These are phyloP conservation scores for Curvularia spicifera DNA, from an alignment of 2,329 filamentous ascomycete genomes.

Conservation along the genomic window DNA sequence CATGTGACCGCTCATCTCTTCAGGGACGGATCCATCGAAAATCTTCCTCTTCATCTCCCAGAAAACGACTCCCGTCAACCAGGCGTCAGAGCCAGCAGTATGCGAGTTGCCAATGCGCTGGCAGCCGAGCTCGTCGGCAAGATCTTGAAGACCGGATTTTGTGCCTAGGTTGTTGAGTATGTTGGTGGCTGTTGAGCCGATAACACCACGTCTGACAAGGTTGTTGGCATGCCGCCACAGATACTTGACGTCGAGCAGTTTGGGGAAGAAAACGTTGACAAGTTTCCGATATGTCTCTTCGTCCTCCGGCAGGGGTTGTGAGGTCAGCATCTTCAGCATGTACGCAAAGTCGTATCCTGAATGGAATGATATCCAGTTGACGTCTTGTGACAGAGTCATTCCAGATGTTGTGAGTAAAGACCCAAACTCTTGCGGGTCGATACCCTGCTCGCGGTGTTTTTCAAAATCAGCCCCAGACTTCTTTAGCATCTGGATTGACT, in stretches of 20 bases:
- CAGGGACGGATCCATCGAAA: conserved; percentile 80
- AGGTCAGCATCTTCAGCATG: conserved; percentile 89
- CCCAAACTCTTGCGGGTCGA: conserved; percentile 88
- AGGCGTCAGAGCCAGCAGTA: conserved; percentile 90
- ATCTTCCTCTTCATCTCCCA: conserved; percentile 91
- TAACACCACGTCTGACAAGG: conserved; percentile 61
- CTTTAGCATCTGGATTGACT: conserved; percentile 88
- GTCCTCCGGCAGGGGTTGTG: conserved; percentile 81
- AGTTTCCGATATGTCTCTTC: conserved; percentile 88
- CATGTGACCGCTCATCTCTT: conserved; percentile 85
- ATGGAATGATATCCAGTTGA: conserved; percentile 97
- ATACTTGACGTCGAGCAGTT: conserved; percentile 95
- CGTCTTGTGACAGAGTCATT: conserved; percentile 82
- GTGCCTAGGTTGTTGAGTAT: conserved; percentile 85
- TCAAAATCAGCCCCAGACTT: conserved; percentile 93
- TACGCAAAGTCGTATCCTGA: conserved; percentile 99
- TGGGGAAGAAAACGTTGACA: conserved; percentile 91
- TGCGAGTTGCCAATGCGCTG: conserved; percentile 87
- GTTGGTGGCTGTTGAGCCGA: conserved; percentile 62
- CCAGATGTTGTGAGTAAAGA: conserved; percentile 90
- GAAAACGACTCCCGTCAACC: conserved; percentile 92
- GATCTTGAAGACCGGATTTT: conserved; percentile 90
- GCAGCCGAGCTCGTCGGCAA: conserved; percentile 90
- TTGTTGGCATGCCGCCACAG: conserved; percentile 86
- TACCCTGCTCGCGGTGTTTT: conserved; percentile 83